Evolutionary conservation across 306 rosid species (phyloP).

Genomic region (Quercus rubra): DNA sequence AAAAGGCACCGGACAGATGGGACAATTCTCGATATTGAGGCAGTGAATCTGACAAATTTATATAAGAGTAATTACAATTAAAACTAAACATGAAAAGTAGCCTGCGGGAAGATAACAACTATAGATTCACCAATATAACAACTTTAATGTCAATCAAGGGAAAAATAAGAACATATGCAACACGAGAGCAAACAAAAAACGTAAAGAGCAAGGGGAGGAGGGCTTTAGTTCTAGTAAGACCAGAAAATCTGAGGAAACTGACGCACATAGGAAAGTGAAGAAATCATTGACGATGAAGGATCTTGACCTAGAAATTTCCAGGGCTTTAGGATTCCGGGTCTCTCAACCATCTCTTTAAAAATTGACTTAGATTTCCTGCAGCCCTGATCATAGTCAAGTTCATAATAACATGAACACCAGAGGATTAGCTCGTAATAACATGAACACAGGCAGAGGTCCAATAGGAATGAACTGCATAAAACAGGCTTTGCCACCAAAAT

Average conservation of each 20-base stretch:
- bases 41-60: conserved; percentile 36
- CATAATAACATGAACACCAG: conserved; percentile 27
- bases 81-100: not conserved
- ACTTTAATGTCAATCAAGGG: not conserved
- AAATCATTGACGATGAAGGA: conserved; percentile 37
- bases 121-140: not conserved
- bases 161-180: not conserved
- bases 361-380: conserved; percentile 39
- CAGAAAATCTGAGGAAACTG: not conserved
- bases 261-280: not conserved
- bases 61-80: not conserved
- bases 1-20: conserved; percentile 6
- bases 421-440: conserved; percentile 11
- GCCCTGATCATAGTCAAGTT: conserved; percentile 49
- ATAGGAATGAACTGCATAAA: too few relatives aligned
- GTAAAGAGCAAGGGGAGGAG: not conserved
- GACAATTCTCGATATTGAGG: not conserved
- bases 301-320: conserved; percentile 44
- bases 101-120: too few relatives aligned
- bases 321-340: conserved; percentile 41
- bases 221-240: not conserved
- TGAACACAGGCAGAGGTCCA: not conserved
- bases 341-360: conserved; percentile 55
- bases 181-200: not conserved
- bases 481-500: too few relatives aligned